These are phyloP conservation scores for Colletotrichum shisoi DNA, from an alignment of 2,329 filamentous ascomycete genomes.

Conservation along the genomic window DNA sequence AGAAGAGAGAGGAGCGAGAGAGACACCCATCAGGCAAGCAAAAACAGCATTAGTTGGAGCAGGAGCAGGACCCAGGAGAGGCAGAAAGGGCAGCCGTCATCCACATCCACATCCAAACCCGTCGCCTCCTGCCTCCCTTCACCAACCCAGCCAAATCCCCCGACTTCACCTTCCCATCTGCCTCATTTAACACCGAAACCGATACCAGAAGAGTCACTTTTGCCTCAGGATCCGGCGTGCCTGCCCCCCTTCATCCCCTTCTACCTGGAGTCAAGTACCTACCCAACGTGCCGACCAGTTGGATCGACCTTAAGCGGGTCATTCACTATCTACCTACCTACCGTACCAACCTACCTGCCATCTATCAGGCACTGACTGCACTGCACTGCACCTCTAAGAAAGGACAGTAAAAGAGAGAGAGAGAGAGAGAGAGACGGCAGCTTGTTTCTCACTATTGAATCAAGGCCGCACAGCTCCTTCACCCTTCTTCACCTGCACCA, in stretches of 20 bases:
- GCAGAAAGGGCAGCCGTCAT: constrained; percentile 11
- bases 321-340: constrained; percentile 12
- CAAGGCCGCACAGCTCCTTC: constrained; percentile 28
- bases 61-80: constrained; percentile 1
- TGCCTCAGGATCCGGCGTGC: constrained; percentile 25
- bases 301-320: constrained; percentile 37
- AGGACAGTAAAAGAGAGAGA: constrained; percentile 41
- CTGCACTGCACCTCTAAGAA: constrained; percentile 8
- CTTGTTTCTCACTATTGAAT: constrained; percentile 36
- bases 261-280: constrained; percentile 29
- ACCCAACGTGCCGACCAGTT: constrained; percentile 8
- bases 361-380: constrained; percentile 24
- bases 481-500: constrained; percentile 23
- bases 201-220: background rate
- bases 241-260: constrained; percentile 11
- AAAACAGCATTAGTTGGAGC: background rate
- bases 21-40: background rate
- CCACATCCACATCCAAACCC: constrained; percentile 4
- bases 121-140: constrained; percentile 15
- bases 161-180: constrained; percentile 34
- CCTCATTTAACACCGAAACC: constrained; percentile 23
- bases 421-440: constrained; percentile 36
- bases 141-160: background rate
- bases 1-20: background rate
- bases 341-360: background rate